Conservation (phyloP, 2,329 filamentous ascomycete genomes). For the Aspergillus intermedius region DNA sequence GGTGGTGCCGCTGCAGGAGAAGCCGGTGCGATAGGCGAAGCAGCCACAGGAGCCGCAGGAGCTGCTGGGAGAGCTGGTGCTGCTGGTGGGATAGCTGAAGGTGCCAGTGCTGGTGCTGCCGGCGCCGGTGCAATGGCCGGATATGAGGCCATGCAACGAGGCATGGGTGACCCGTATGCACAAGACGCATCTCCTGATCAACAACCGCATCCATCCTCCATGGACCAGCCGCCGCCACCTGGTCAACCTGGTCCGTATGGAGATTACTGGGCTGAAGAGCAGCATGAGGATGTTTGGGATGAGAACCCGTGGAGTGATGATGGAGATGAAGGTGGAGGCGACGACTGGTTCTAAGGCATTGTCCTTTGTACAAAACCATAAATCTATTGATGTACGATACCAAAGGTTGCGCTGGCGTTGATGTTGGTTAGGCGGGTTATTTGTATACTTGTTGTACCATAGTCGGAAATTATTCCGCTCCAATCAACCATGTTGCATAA, state of each 20-base stretch:
- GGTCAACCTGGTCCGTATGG: constrained; percentile 18
- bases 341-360: constrained; percentile 19
- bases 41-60: constrained; percentile 33
- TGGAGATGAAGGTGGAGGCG: constrained; percentile 17
- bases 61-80: constrained; percentile 32
- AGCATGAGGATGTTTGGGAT: constrained; percentile 16
- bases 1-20: constrained; percentile 21
- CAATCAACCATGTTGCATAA: too few relatives aligned
- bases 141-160: constrained; percentile 57
- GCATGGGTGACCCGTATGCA: constrained; percentile 27
- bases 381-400: background rate
- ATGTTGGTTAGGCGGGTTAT: background rate
- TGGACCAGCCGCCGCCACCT: constrained; percentile 11
- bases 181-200: constrained; percentile 13
- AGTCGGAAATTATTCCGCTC: background rate
- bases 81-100: constrained; percentile 35
- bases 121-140: constrained; percentile 57
- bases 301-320: constrained; percentile 15
- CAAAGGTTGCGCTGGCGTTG: background rate
- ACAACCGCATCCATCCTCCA: constrained; percentile 4
- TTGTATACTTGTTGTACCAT: background rate
- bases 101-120: constrained; percentile 40
- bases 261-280: constrained; percentile 22
- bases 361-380: background rate
- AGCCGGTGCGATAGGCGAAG: constrained; percentile 31